Evolutionary conservation across 495 filamentous ascomycete genomes (phyloP).

Genomic region (Lentithecium fluviatile): DNA sequence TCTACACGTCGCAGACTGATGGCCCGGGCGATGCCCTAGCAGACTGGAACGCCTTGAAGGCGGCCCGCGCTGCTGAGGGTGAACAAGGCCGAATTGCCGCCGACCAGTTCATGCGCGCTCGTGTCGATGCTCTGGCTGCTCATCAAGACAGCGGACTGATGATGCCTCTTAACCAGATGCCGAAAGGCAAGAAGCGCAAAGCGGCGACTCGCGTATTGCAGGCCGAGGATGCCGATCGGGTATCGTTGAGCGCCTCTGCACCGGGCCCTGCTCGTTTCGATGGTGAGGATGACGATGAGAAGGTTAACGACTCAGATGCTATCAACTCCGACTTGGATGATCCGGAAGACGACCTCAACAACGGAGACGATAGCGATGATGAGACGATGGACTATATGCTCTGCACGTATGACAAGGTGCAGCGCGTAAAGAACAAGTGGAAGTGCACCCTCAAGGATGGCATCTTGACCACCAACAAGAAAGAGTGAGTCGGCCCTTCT

Average conservation of each 20-base stretch:
- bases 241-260: background rate
- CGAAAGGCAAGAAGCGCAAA: slow-evolving; percentile 42
- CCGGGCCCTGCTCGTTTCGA: slow-evolving; percentile 59
- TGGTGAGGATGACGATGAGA: slow-evolving; percentile 62
- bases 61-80: slow-evolving; percentile 53
- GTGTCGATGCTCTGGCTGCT: slow-evolving; percentile 65
- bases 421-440: slow-evolving; percentile 99
- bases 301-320: slow-evolving; percentile 80
- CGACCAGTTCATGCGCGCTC: slow-evolving; percentile 60
- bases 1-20: slow-evolving; percentile 63
- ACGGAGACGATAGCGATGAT: slow-evolving; percentile 77
- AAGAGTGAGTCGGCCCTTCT: slow-evolving; percentile 61
- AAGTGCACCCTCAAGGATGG: slow-evolving; percentile 99
- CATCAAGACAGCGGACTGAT: slow-evolving; percentile 80
- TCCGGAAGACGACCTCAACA: slow-evolving; percentile 76
- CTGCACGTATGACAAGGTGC: slow-evolving; percentile 99
- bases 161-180: slow-evolving; percentile 55
- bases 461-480: slow-evolving; percentile 83
- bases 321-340: slow-evolving; percentile 99
- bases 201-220: slow-evolving; percentile 35
- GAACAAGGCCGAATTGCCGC: slow-evolving; percentile 52
- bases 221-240: slow-evolving; percentile 18
- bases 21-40: slow-evolving; percentile 59
- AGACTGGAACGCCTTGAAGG: slow-evolving; percentile 60
- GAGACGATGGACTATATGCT: slow-evolving; percentile 79